Conservation (phyloP, 2,329 filamentous ascomycete species). For the Pseudogymnoascus sp. region DNA sequence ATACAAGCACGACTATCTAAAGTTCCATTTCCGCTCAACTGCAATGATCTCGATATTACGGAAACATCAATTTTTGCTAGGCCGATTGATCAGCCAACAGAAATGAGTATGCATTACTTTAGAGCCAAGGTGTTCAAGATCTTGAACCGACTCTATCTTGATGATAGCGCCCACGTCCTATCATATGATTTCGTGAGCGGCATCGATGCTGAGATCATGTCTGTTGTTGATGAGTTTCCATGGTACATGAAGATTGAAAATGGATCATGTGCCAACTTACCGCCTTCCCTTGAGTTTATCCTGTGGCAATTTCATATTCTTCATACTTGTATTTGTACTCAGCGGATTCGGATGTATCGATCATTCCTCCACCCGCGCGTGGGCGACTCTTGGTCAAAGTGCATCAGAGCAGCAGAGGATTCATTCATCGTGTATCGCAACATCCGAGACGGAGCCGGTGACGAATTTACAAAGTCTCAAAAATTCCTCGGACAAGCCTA, state of each 20-base stretch:
- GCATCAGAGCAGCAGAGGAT: slow-evolving; percentile 21
- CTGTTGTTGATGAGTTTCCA: slow-evolving; percentile 18
- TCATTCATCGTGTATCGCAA: slow-evolving; percentile 20
- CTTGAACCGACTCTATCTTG: background rate
- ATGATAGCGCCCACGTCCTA: background rate
- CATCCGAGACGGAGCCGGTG: slow-evolving; percentile 18
- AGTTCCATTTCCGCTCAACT: slow-evolving; percentile 21
- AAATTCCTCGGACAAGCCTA: slow-evolving; percentile 23
- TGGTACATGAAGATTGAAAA: slow-evolving; percentile 22
- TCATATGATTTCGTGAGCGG: slow-evolving; percentile 20
- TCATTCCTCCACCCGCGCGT: slow-evolving; percentile 21
- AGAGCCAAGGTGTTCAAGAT: background rate
- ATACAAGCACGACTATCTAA: slow-evolving; percentile 20
- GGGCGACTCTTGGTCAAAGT: slow-evolving; percentile 19
- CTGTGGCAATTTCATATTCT: slow-evolving; percentile 22
- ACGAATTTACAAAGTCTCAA: slow-evolving; percentile 18
- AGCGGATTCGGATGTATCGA: slow-evolving; percentile 23
- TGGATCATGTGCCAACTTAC: slow-evolving; percentile 5
- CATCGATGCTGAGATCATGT: slow-evolving; percentile 20
- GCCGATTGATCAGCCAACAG: background rate
- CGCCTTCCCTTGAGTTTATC: slow-evolving; percentile 17
- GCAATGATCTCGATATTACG: slow-evolving; percentile 22
- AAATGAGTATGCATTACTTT: background rate
- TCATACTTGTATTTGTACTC: slow-evolving; percentile 22
- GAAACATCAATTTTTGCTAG: slow-evolving; percentile 14